phyloP scores from a whole-genome alignment of 177 flowering plant genomes.

The Vitis hybrid region DNA sequence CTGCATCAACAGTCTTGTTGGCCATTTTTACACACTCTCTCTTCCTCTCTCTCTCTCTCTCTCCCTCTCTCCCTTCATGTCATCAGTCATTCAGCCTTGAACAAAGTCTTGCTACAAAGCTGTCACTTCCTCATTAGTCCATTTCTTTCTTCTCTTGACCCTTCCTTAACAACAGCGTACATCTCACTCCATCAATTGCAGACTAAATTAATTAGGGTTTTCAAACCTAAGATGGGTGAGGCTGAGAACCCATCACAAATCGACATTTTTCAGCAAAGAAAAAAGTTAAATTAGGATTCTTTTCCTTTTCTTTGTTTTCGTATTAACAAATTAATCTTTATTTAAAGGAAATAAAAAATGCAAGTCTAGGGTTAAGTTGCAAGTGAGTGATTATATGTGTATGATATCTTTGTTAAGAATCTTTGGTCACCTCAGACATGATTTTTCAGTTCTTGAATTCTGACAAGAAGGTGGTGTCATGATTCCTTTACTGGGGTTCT shows the following conservation, averaged over 20 bases:
- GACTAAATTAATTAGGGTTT: no score
- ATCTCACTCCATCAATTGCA: slow-evolving; percentile 5
- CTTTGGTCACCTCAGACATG: slow-evolving; percentile 43
- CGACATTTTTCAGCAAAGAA: no score
- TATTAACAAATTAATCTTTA: no score
- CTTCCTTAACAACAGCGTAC: slow-evolving; percentile 12
- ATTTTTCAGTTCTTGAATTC: slow-evolving; percentile 29
- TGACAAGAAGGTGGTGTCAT: slow-evolving; percentile 11
- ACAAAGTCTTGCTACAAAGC: slow-evolving; percentile 4
- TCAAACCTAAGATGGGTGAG: not conserved
- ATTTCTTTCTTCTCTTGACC: slow-evolving; percentile 7
- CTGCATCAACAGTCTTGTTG: not conserved
- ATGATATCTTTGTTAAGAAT: slow-evolving; percentile 16
- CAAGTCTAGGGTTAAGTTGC: no score
- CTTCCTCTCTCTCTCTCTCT: slow-evolving; percentile 5
- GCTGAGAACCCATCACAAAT: not conserved
- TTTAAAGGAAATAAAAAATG: no score
- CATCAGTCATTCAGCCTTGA: slow-evolving; percentile 5
- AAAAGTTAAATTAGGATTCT: no score
- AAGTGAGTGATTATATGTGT: not conserved
- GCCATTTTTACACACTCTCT: not conserved
- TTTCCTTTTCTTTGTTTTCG: no score
- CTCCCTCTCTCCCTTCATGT: slow-evolving; percentile 16
- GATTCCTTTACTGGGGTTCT: not conserved
- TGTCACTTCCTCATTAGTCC: slow-evolving; percentile 20